Conservation (phyloP, 2,329 filamentous ascomycete species). For the Aspergillus pseudoterreus region DNA sequence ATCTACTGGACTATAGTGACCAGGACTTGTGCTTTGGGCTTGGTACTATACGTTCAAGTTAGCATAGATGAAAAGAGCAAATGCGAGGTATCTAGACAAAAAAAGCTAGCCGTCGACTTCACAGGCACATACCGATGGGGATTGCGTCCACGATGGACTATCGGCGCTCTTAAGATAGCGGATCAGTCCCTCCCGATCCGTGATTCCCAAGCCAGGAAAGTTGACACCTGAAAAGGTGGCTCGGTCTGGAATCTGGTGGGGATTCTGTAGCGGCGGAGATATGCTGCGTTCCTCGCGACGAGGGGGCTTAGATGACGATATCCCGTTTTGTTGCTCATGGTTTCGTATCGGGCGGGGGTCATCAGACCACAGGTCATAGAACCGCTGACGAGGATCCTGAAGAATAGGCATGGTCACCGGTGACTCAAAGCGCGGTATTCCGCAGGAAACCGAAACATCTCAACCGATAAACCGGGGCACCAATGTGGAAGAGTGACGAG, state of each 20-base stretch:
- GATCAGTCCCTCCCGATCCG: conserved; percentile 74
- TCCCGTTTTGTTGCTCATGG: conserved; percentile 4
- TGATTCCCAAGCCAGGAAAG: conserved; percentile 23
- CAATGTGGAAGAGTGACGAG: background rate
- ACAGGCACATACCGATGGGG: conserved; percentile 52
- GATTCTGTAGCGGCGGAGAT: conserved; percentile 11
- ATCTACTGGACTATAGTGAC: conserved; percentile 16
- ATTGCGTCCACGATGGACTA: conserved; percentile 69
- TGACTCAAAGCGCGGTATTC: background rate
- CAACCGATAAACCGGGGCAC: conserved; percentile 10
- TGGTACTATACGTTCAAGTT: conserved; percentile 7
- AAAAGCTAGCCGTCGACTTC: background rate
- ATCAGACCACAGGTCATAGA: conserved; percentile 24
- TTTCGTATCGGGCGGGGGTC: conserved; percentile 13
- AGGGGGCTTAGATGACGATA: conserved; percentile 10
- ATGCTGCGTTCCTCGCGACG: conserved; percentile 10
- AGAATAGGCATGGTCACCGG: conserved; percentile 33
- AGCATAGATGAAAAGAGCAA: conserved; percentile 3
- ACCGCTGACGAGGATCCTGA: conserved; percentile 29
- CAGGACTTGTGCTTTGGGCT: conserved; percentile 8
- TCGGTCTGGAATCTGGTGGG: conserved; percentile 11
- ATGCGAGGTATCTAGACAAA: background rate
- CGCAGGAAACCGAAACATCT: conserved; percentile 21
- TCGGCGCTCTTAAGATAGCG: conserved; percentile 76
- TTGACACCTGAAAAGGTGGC: conserved; percentile 11